phyloP scores from a whole-genome alignment of 129 eudicot genomes.

The Escallonia herrerae region DNA sequence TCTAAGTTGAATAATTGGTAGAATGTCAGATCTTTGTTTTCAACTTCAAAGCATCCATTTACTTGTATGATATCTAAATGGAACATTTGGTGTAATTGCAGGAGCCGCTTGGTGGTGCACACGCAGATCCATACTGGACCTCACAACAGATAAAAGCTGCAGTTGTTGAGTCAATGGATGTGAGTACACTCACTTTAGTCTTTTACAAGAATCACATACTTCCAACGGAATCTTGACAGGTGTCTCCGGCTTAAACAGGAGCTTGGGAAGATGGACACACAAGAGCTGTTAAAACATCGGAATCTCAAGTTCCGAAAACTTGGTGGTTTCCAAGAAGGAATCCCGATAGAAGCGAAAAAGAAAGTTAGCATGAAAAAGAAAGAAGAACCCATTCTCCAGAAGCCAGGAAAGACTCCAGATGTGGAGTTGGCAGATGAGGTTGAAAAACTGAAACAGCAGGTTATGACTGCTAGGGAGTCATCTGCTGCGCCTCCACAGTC shows the following conservation, averaged over 20 bases:
- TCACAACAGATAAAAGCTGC: conserved; percentile 77
- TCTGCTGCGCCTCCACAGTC: conserved; percentile 28
- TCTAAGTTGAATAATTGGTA: no score
- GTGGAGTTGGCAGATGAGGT: conserved; percentile 55
- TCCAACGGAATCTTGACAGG: conserved; percentile 1
- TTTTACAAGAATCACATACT: neutral
- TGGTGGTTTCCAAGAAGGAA: conserved; percentile 66
- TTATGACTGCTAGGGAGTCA: conserved; percentile 38
- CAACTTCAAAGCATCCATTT: neutral
- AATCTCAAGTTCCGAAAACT: conserved; percentile 59
- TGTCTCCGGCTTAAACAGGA: conserved; percentile 39
- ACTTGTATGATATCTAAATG: neutral
- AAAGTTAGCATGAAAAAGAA: conserved; percentile 59
- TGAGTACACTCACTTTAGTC: conserved; percentile 30
- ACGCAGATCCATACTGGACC: conserved; percentile 90
- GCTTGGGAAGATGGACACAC: conserved; percentile 52
- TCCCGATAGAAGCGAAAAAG: conserved; percentile 54
- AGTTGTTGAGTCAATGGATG: conserved; percentile 74
- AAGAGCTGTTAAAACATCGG: conserved; percentile 55
- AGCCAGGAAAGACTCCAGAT: conserved; percentile 43
- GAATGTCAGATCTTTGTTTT: neutral
- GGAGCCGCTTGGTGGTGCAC: conserved; percentile 99
- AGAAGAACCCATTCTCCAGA: conserved; percentile 31
- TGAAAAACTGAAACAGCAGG: conserved; percentile 48
- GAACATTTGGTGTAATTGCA: conserved; percentile 21